These are phyloP conservation scores for Mycosphaerella sp. DNA, from an alignment of 2,329 filamentous ascomycete species.

Conservation along the genomic window DNA sequence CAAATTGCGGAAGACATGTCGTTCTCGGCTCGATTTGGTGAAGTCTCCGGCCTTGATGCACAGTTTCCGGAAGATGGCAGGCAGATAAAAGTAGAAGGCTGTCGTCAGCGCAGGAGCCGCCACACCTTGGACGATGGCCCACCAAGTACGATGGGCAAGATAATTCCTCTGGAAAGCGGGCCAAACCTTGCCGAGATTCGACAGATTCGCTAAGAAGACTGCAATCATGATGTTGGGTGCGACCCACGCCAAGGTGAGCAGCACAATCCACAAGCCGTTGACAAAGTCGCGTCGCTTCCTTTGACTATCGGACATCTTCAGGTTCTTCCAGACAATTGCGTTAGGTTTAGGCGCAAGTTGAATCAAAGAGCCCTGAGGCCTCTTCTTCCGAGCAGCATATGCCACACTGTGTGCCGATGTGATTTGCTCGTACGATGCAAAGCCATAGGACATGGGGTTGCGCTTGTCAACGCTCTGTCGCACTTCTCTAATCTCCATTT, in stretches of 20 bases:
- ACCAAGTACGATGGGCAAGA: conserved; percentile 57
- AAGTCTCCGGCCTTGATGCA: conserved; percentile 78
- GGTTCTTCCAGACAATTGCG: conserved; percentile 94
- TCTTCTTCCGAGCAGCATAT: conserved; percentile 72
- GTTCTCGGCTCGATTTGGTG: conserved; percentile 86
- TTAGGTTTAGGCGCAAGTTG: conserved; percentile 76
- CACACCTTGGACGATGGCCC: conserved; percentile 90
- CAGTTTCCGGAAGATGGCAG: conserved; percentile 83
- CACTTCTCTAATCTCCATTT: conserved; percentile 76
- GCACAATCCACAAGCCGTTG: conserved; percentile 75
- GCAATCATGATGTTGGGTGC: conserved; percentile 91
- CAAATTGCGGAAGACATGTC: conserved; percentile 82
- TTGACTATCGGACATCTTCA: conserved; percentile 63
- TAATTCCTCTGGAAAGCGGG: conserved; percentile 62
- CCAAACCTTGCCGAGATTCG: conserved; percentile 77
- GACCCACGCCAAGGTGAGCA: conserved; percentile 80
- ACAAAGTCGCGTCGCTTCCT: conserved; percentile 67
- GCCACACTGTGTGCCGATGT: conserved; percentile 82
- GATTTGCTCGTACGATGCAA: conserved; percentile 88
- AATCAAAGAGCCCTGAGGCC: conserved; percentile 70
- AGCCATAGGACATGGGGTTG: conserved; percentile 84
- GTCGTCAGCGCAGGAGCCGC: conserved; percentile 81
- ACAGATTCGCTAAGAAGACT: conserved; percentile 82
- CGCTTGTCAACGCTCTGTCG: conserved; percentile 77
- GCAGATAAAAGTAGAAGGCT: conserved; percentile 77